phyloP scores from a whole-genome alignment of 306 rosid genomes.

The Inga leiocalycina region DNA sequence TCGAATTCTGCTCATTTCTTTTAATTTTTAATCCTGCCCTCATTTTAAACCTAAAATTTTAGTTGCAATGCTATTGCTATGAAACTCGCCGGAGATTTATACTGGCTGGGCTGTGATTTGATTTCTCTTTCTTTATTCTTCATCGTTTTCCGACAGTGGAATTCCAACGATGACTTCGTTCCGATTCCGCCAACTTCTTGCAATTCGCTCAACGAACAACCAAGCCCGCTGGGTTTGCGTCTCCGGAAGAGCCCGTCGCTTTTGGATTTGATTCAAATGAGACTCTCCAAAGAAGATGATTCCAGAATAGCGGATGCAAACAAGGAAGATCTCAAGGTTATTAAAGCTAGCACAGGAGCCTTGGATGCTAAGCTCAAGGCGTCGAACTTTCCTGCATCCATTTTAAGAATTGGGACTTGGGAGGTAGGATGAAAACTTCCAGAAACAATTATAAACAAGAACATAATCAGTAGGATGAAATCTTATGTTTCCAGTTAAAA shows the following conservation, averaged over 20 bases:
- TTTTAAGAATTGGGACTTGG: constrained; percentile 80
- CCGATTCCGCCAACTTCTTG: constrained; percentile 24
- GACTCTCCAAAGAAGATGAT: constrained; percentile 59
- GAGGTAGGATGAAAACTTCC: constrained; percentile 49
- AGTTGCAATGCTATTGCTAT: not conserved
- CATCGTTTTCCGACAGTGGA: constrained; percentile 46
- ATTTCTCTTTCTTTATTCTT: not conserved
- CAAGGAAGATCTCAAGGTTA: constrained; percentile 50
- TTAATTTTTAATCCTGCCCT: not conserved
- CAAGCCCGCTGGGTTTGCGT: constrained; percentile 85
- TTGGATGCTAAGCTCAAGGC: constrained; percentile 74
- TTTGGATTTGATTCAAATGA: constrained; percentile 88
- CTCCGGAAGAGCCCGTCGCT: constrained; percentile 82
- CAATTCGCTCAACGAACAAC: constrained; percentile 65
- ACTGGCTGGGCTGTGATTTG: not conserved
- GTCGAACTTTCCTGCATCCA: constrained; percentile 70
- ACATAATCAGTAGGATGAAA: not conserved
- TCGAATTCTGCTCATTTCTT: not conserved
- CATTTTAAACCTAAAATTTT: not conserved
- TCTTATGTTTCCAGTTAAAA: not conserved
- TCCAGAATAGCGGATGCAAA: constrained; percentile 26
- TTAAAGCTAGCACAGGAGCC: constrained; percentile 30
- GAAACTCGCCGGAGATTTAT: no score
- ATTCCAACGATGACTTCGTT: constrained; percentile 31
- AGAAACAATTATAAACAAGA: not conserved